Base-by-base conservation (phyloP, 2,329 filamentous ascomycete genomes). In the Taxawa tesnikishii region DNA sequence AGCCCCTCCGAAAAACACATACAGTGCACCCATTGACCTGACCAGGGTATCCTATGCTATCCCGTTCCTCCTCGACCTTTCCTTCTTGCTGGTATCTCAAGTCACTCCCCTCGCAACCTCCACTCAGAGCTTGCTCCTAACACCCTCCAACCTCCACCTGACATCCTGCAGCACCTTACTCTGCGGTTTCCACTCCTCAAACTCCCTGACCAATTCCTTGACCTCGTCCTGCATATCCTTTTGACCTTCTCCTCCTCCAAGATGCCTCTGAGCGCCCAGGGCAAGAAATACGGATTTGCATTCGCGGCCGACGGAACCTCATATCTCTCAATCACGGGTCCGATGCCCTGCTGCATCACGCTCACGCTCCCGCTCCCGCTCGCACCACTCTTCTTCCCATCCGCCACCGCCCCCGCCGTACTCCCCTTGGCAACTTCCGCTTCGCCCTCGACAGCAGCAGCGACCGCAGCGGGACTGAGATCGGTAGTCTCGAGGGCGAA, bases 81-180 rank as follows among this genome's bases (percentile, higher is more conserved):
- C n/a, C n/a, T n/a, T n/a, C n/a, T n/a, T n/a, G n/a, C n/a, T n/a
- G n/a, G n/a, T n/a, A n/a, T n/a, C n/a, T n/a, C n/a, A n/a, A n/a
- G n/a, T n/a, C n/a, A n/a, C n/a, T n/a, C n/a, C n/a, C n/a, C n/a
- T n/a, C n/a, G n/a, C n/a, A n/a, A n/a, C n/a, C n/a, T n/a, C n/a
- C n/a, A n/a, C 19, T 42, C 26, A 75, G 8, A 94, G 61, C 59
- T 85, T 92, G 29, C 84, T 94, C 48, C 83, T 72, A 27, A 98
- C 83, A 3, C 80, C 88, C 59, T 96, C 90, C 13, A 98, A 64
- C 39, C 90, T 70, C 56, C 92, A 96, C 56, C 93, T 93, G 28
- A 98, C 87, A 56, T 98, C 90, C 59, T 90, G 94, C 36, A 98
- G 60, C 26, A 82, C 82, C 61, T 96, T 98, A 6, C 78, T 93